Evolutionary conservation across 495 filamentous ascomycete genomes (phyloP).

Genomic region (Hypoxylon fuscum): DNA sequence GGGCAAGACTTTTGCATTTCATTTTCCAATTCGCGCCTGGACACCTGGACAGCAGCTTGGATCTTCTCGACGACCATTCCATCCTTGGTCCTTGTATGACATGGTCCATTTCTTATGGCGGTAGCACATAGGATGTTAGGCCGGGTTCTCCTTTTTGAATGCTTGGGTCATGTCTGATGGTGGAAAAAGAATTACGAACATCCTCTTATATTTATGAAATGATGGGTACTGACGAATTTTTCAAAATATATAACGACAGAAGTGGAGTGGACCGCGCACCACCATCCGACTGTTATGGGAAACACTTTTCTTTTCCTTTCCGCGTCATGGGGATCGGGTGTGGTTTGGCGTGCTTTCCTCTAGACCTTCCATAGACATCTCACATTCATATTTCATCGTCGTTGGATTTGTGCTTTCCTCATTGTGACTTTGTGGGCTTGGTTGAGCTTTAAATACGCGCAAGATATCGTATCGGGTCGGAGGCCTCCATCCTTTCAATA

Average conservation of each 20-base stretch:
- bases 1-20: slow-evolving; percentile 20
- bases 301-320: slow-evolving; percentile 15
- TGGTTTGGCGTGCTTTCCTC: slow-evolving; percentile 29
- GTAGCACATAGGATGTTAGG: slow-evolving; percentile 5
- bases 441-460: slow-evolving; percentile 7
- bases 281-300: slow-evolving; percentile 19
- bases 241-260: slow-evolving; percentile 15
- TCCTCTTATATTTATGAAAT: slow-evolving; percentile 12
- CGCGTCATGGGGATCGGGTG: slow-evolving; percentile 11
- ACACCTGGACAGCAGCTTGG: not conserved
- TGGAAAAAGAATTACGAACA: slow-evolving; percentile 23
- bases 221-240: slow-evolving; percentile 23
- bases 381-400: slow-evolving; percentile 14
- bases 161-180: not conserved
- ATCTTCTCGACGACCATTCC: not conserved
- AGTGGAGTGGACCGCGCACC: slow-evolving; percentile 20
- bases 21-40: slow-evolving; percentile 9
- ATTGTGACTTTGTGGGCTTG: slow-evolving; percentile 1
- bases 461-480: not conserved
- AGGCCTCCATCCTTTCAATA: slow-evolving; percentile 19
- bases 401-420: not conserved
- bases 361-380: slow-evolving; percentile 36
- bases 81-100: slow-evolving; percentile 7
- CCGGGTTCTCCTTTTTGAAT: slow-evolving; percentile 2
- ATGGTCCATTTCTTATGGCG: slow-evolving; percentile 3